A percentile compares a stretch with the other conserved stretches of the same genome.
phyloP scores from a whole-genome alignment of 2,329 filamentous ascomycete species.

The Fusarium annulatum region DNA sequence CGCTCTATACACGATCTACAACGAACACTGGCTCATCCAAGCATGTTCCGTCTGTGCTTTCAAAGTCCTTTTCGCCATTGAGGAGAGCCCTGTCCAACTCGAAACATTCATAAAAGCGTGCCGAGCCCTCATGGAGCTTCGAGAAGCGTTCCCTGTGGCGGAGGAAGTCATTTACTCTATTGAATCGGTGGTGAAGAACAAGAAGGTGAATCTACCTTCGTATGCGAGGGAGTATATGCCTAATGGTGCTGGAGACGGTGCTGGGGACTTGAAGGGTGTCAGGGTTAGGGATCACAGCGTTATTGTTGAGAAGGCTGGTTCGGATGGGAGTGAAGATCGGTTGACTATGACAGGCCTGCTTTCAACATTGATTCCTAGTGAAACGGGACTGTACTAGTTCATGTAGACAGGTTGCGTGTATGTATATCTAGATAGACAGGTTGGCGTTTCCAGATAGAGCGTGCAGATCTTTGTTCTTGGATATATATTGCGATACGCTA shows the following conservation, averaged over 20 bases:
- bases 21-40: constrained; percentile 28
- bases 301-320: neutral
- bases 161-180: constrained; percentile 19
- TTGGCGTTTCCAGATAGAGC: neutral
- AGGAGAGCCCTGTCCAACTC: constrained; percentile 24
- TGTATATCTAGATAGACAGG: neutral
- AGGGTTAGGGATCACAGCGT: constrained; percentile 30
- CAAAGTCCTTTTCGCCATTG: constrained; percentile 11
- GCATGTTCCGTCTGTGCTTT: constrained; percentile 24
- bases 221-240: constrained; percentile 23
- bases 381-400: neutral
- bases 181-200: constrained; percentile 10
- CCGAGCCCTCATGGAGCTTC: constrained; percentile 15
- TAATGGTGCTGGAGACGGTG: neutral
- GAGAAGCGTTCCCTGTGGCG: constrained; percentile 22
- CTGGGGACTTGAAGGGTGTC: constrained; percentile 3
- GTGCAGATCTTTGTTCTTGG: neutral
- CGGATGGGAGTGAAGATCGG: neutral
- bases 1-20: constrained; percentile 13
- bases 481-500: neutral
- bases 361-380: constrained; percentile 4
- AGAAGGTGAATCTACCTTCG: constrained; percentile 2
- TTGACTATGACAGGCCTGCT: constrained; percentile 13
- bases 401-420: neutral
- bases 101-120: constrained; percentile 32